Conservation (phyloP, 441 rosid species). For the Mallotus japonicus region DNA sequence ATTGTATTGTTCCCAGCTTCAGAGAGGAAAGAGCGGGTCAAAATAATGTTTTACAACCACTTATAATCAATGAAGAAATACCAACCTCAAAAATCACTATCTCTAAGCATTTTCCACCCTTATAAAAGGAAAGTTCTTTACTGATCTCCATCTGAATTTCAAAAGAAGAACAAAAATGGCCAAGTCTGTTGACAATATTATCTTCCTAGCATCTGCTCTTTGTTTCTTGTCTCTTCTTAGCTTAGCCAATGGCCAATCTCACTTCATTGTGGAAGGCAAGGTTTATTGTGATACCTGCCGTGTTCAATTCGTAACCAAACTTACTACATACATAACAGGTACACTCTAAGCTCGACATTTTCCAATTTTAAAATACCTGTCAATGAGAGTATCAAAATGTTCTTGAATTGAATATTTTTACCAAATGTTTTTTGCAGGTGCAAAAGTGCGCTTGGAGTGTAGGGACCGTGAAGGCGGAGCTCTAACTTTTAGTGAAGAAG, state of each 20-base stretch:
- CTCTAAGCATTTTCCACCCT: background rate
- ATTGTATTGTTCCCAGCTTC: no score
- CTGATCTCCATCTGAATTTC: background rate
- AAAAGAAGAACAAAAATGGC: slow-evolving; percentile 31
- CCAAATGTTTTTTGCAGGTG: slow-evolving; percentile 21
- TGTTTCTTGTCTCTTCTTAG: slow-evolving; percentile 34
- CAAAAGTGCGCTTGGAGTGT: slow-evolving; percentile 36
- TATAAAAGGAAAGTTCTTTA: background rate
- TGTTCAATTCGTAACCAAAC: slow-evolving; percentile 36
- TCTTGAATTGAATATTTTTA: background rate
- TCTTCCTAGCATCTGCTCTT: slow-evolving; percentile 22
- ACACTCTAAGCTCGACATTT: background rate
- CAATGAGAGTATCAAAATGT: background rate
- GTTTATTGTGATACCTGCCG: slow-evolving; percentile 54
- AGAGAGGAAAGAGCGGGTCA: background rate
- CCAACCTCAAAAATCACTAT: background rate
- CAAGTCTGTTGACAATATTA: slow-evolving; percentile 15
- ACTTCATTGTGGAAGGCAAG: slow-evolving; percentile 35
- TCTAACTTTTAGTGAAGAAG: slow-evolving; percentile 19
- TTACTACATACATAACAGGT: slow-evolving; percentile 33
- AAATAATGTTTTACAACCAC: background rate
- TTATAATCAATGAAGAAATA: background rate
- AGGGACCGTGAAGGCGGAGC: slow-evolving; percentile 16
- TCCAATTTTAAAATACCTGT: background rate
- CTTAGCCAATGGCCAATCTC: background rate